Conservation (phyloP, 2,329 filamentous ascomycete species). For the Neopestalotiopsis sp. region DNA sequence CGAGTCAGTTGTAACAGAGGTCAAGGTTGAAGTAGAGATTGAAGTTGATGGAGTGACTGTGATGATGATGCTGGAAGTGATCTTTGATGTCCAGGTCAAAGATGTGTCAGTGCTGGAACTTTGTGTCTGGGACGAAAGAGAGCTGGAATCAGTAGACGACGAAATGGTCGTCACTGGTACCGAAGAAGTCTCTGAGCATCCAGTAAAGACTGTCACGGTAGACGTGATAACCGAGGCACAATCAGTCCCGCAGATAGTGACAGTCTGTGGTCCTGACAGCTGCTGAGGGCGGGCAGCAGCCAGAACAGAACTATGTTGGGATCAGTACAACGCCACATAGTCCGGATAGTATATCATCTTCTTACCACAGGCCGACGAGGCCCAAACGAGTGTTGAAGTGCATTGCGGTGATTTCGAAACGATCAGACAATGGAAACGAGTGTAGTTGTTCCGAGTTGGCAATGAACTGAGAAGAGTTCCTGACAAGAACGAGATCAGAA, state of each 20-base stretch:
- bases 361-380: conserved; percentile 33
- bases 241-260: conserved; percentile 31
- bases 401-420: conserved; percentile 28
- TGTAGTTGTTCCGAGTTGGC: conserved; percentile 26
- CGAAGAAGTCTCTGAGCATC: conserved; percentile 26
- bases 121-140: background rate
- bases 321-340: conserved; percentile 24
- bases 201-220: conserved; percentile 28
- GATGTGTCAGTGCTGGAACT: background rate
- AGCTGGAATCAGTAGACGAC: background rate
- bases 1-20: background rate
- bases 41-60: background rate
- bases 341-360: background rate
- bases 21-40: background rate
- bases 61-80: conserved; percentile 8
- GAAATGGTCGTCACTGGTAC: background rate
- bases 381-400: conserved; percentile 26
- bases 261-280: conserved; percentile 28
- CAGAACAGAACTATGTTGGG: conserved; percentile 26
- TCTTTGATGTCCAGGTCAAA: background rate
- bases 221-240: conserved; percentile 26
- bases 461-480: conserved; percentile 7
- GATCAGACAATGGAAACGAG: conserved; percentile 27
- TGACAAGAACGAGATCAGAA: conserved; percentile 24
- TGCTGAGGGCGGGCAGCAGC: conserved; percentile 28